Percentiles rank a stretch among this genome's conserved stretches.
Conservation (phyloP, 441 rosid species). For the Croton laevigatus region DNA sequence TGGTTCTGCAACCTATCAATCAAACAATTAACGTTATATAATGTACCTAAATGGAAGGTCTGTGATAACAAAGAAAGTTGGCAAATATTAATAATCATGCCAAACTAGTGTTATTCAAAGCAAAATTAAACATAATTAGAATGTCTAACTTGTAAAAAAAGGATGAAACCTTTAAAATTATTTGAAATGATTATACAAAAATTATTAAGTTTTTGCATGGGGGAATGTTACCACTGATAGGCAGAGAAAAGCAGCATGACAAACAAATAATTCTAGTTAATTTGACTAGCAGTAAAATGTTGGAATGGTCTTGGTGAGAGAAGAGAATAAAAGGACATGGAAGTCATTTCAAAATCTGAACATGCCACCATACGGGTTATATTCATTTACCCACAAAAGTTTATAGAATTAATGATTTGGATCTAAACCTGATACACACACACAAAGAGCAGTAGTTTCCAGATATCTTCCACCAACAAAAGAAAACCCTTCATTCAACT, state of each 20-base stretch:
- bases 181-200: background rate
- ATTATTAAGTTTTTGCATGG: background rate
- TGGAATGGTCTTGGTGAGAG: no score
- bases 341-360: background rate
- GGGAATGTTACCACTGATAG: background rate
- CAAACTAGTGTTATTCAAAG: background rate
- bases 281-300: background rate
- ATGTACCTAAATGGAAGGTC: slow-evolving; percentile 9
- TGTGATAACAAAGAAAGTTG: background rate
- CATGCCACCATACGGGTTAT: background rate
- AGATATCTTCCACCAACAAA: background rate
- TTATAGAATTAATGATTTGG: background rate
- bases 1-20: slow-evolving; percentile 83
- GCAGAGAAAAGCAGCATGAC: background rate
- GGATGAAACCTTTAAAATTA: background rate
- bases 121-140: background rate
- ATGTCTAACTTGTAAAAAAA: background rate
- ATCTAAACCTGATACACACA: background rate
- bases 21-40: slow-evolving; percentile 23
- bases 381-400: background rate
- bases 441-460: slow-evolving; percentile 7
- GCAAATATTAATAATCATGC: background rate
- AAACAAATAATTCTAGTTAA: background rate
- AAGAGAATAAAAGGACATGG: background rate
- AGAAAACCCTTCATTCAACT: background rate